Percentiles rank a stretch among this genome's conserved stretches.
These are phyloP conservation scores for Cyberlindnera nakhonratchasimensis DNA, from an alignment of 805 yeast species.

Conservation along the genomic window DNA sequence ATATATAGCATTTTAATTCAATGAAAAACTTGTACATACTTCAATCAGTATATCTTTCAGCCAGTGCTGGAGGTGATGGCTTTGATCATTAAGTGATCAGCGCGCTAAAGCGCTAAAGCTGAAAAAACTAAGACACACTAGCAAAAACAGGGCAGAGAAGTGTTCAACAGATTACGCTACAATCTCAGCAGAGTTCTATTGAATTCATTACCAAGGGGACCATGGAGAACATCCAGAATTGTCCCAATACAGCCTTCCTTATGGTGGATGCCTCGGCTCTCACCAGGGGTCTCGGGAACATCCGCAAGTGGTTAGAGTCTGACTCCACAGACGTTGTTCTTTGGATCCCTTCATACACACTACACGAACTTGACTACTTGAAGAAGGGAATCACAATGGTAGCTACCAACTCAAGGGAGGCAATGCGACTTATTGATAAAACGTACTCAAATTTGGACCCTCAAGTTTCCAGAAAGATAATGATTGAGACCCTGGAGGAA, in stretches of 20 bases:
- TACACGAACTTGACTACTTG: constrained; percentile 57
- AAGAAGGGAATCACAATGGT: constrained; percentile 51
- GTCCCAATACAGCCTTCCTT: constrained; percentile 30
- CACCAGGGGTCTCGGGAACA: constrained; percentile 64
- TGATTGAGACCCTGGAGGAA: constrained; percentile 40
- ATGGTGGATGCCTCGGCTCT: constrained; percentile 67
- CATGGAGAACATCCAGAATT: too few species aligned
- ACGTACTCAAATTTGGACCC: constrained; percentile 21
- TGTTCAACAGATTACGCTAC: too few species aligned
- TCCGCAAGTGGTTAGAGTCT: constrained; percentile 56
- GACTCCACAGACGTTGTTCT: constrained; percentile 35
- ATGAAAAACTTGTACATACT: background rate
- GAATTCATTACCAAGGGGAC: too few species aligned
- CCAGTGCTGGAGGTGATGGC: too few species aligned
- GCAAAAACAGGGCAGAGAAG: too few species aligned
- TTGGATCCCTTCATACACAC: constrained; percentile 53
- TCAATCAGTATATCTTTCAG: too few species aligned
- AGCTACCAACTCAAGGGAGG: constrained; percentile 64
- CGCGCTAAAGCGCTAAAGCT: too few species aligned
- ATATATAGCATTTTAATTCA: background rate
- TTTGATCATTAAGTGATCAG: too few species aligned
- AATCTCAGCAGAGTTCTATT: too few species aligned
- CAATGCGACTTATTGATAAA: constrained; percentile 57
- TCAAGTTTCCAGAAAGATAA: constrained; percentile 25
- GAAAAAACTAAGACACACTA: too few species aligned